These are phyloP conservation scores for Corylus americana DNA, from an alignment of 306 rosid species.

Conservation along the genomic window DNA sequence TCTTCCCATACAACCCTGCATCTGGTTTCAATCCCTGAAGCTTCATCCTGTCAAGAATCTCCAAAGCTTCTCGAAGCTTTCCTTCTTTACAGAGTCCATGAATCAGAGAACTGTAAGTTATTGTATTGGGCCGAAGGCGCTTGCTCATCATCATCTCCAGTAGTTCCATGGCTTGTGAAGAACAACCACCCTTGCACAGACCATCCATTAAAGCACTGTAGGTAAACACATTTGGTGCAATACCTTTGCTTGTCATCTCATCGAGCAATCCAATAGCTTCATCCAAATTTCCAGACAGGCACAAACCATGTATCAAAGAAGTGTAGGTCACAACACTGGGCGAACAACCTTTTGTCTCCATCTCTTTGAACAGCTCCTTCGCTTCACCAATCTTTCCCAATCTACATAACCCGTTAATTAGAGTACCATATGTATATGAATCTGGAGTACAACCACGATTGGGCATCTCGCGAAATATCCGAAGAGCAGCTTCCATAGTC, in stretches of 20 bases:
- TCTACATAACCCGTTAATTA: conserved; percentile 76
- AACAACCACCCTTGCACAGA: conserved; percentile 71
- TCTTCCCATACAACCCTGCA: conserved; percentile 76
- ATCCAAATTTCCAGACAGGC: conserved; percentile 58
- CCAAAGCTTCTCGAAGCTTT: conserved; percentile 65
- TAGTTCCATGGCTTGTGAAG: conserved; percentile 63
- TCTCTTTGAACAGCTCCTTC: conserved; percentile 67
- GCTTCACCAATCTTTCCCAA: conserved; percentile 66
- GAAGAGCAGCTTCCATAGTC: conserved; percentile 69
- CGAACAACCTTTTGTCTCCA: conserved; percentile 56
- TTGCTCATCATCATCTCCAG: conserved; percentile 62
- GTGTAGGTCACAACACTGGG: conserved; percentile 83
- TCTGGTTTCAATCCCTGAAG: conserved; percentile 86
- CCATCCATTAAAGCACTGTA: conserved; percentile 83
- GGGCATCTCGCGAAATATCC: conserved; percentile 74
- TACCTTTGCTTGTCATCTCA: conserved; percentile 60
- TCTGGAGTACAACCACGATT: conserved; percentile 71
- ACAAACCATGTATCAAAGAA: conserved; percentile 77
- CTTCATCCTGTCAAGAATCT: conserved; percentile 91
- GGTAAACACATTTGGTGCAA: conserved; percentile 81
- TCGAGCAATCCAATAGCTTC: conserved; percentile 65
- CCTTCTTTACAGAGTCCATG: conserved; percentile 79
- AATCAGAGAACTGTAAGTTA: conserved; percentile 75
- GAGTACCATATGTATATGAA: conserved; percentile 88
- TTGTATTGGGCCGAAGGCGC: conserved; percentile 59